Evolutionary conservation across 2,329 filamentous ascomycete genomes (phyloP), one percentile per base, ranked within the genome.

Genomic region (Alternaria incomplexa): DNA sequence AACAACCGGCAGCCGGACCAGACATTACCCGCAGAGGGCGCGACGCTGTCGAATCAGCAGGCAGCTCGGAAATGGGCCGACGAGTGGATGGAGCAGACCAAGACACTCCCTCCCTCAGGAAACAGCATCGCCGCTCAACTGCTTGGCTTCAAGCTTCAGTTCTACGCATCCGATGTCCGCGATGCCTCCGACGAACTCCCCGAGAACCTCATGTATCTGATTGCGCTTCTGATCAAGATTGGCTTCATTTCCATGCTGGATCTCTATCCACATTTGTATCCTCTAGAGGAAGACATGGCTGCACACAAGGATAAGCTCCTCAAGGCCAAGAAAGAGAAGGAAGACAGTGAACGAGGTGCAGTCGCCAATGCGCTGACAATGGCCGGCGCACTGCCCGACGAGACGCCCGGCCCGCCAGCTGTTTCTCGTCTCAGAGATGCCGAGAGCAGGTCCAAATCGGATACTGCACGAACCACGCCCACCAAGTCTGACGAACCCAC

Each of bases 91-190:
- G 86, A 88, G 66, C 84, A 88, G 62, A 97, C 95, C 3, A 90
- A 90, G 59, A 96, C 92, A 0, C 82, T 96, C 4, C 94, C 94
- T 5, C 93, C 94, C 1, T 85, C 87, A 28, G 96, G 96, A 28
- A 99, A 97, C 77, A 89, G 91, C 46, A 93, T 96, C 62, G 96
- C 96, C 1, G 96, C 96, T 28, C 96, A 98, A 77, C 86, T 99
- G 4, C 89, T 99, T 13, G 96, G 96, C 5, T 99, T 99, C 85
- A 99, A 99, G 81, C 87, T 99, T 54, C 92, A 93, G 13, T 99
- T 97, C 79, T 99, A 99, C 76, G 91, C 93, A 44, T 96, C 93
- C 0, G 85, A 90, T 26, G 89, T 91, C 36, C 88, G 95, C 59
- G 89, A 92, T 63, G 86, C 89, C 57, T 84, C 87, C 1, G 96